A percentile compares a stretch with the other conserved stretches of the same genome.
Evolutionary conservation across 23 red algal genomes (phyloP).

Genomic region (Gracilaria gracilis): DNA sequence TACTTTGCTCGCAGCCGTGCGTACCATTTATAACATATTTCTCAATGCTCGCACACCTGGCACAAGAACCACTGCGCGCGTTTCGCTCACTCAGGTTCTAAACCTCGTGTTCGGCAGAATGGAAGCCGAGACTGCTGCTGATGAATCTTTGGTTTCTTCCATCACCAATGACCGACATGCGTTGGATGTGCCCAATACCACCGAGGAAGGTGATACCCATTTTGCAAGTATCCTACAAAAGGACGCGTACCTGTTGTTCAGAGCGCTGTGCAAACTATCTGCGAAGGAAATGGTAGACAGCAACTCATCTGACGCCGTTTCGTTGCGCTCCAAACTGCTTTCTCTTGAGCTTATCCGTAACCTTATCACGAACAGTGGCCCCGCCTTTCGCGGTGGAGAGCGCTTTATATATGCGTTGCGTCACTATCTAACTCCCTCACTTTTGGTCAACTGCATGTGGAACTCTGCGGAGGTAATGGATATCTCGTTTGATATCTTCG

Average conservation of each 20-base stretch:
- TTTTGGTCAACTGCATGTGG: conserved; percentile 84
- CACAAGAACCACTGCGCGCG: conserved; percentile 89
- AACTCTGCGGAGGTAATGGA: conserved; percentile 76
- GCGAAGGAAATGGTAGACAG: conserved; percentile 73
- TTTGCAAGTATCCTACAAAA: conserved; percentile 73
- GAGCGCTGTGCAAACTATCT: conserved; percentile 95
- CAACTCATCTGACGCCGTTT: conserved; percentile 60
- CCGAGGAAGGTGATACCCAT: conserved; percentile 63
- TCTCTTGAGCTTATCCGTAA: conserved; percentile 83
- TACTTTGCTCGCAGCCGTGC: conserved; percentile 80
- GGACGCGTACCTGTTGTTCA: conserved; percentile 97
- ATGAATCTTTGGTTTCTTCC: conserved; percentile 6
- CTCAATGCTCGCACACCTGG: conserved; percentile 74
- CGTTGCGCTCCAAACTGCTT: conserved; percentile 85
- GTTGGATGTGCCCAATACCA: conserved; percentile 39
- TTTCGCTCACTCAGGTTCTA: conserved; percentile 81
- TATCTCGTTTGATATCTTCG: conserved; percentile 91
- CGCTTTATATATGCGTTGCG: conserved; percentile 90
- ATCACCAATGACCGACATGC: neutral
- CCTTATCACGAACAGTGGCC: conserved; percentile 71
- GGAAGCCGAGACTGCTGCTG: conserved; percentile 64
- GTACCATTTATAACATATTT: conserved; percentile 95
- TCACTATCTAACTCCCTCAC: conserved; percentile 81
- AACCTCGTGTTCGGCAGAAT: conserved; percentile 83
- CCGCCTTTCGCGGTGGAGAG: conserved; percentile 70